phyloP scores from a whole-genome alignment of 164 flowering plant genomes.

The Liquidambar formosana region DNA sequence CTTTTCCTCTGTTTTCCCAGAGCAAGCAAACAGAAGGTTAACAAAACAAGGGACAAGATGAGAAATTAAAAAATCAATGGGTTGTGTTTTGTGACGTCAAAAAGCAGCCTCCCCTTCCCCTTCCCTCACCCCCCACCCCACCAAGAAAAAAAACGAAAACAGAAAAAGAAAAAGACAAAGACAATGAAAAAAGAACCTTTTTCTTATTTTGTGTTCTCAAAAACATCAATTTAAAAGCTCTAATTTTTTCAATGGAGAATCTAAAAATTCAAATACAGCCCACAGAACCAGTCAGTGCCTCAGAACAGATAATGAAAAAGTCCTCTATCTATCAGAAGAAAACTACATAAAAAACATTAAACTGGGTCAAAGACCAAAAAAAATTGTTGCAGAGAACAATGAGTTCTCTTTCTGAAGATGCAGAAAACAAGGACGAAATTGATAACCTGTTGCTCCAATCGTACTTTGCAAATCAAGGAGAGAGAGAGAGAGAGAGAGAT shows the following conservation, averaged over 20 bases:
- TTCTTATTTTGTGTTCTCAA: conserved; percentile 4
- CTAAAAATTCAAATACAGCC: conserved; percentile 5
- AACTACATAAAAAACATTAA: background rate
- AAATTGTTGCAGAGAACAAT: background rate
- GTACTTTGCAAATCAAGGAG: background rate
- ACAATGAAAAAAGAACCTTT: background rate
- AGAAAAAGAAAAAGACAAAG: background rate
- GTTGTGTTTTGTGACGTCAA: background rate
- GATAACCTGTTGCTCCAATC: background rate
- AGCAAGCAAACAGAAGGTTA: conserved; percentile 13
- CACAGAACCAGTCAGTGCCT: conserved; percentile 5
- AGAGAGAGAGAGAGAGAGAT: background rate
- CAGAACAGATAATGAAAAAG: conserved; percentile 1
- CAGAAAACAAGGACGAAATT: background rate
- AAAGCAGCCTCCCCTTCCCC: conserved; percentile 8
- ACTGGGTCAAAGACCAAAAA: background rate
- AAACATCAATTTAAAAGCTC: background rate
- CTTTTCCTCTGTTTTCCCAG: conserved; percentile 9
- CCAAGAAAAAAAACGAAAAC: too few species aligned
- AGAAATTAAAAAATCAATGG: conserved; percentile 9
- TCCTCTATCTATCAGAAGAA: background rate
- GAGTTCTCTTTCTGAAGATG: background rate
- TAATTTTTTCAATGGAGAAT: conserved; percentile 4
- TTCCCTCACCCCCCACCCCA: too few species aligned
- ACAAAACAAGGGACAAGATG: background rate